A percentile compares a stretch with the other conserved stretches of the same genome.
These are phyloP conservation scores for Parietichytrium sp. DNA, from an alignment of 108 stramenopile species.

Conservation along the genomic window DNA sequence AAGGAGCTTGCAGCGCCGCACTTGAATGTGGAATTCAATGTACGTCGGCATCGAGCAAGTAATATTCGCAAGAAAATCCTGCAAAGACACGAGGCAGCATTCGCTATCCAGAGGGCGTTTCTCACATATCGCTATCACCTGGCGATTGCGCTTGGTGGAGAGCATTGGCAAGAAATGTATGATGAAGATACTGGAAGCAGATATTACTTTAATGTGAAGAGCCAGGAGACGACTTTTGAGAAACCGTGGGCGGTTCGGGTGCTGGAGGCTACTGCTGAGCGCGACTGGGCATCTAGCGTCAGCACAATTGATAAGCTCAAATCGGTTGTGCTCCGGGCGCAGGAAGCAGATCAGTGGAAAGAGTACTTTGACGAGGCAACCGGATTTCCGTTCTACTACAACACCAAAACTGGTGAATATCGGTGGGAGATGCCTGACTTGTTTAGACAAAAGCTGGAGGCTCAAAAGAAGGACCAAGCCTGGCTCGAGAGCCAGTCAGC, in stretches of 20 bases:
- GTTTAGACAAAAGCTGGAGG: too few species aligned
- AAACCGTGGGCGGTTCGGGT: constrained; percentile 23
- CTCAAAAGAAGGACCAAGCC: too few species aligned
- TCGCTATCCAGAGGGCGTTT: not conserved
- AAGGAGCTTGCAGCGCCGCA: not conserved
- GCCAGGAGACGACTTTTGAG: not conserved
- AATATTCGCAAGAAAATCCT: not conserved
- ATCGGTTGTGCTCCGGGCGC: not conserved
- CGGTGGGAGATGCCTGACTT: not conserved
- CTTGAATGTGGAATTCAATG: not conserved
- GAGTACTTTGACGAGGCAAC: constrained; percentile 23
- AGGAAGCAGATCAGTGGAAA: not conserved
- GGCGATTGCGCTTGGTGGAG: not conserved
- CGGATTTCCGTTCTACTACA: constrained; percentile 19
- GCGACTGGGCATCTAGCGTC: not conserved
- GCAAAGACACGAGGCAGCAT: not conserved
- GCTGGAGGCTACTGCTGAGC: not conserved
- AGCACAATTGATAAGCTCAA: not conserved
- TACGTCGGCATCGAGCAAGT: not conserved
- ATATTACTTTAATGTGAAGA: constrained; percentile 11
- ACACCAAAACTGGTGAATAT: not conserved
- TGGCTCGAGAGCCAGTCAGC: not conserved
- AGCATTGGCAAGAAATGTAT: constrained; percentile 12
- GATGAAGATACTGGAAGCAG: not conserved
- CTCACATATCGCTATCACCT: not conserved